A percentile compares a stretch with the other conserved stretches of the same genome.
Evolutionary conservation across 176 grass and related monocot genomes (phyloP).

Genomic region (Aegilops sharonensis): DNA sequence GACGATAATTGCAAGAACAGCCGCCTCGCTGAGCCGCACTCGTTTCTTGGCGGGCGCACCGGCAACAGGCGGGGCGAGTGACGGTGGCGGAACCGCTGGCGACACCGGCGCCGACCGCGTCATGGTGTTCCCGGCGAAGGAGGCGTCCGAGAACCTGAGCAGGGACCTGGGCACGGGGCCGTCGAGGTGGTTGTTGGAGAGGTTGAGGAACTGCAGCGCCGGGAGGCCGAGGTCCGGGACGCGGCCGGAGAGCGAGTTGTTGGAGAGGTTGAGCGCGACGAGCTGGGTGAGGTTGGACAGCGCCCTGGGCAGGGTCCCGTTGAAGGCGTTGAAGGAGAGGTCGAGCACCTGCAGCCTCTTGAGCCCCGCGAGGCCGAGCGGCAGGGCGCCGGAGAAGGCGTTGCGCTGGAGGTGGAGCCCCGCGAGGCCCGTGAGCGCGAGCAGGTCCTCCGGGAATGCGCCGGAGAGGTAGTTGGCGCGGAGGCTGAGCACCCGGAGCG

Average conservation of each 20-base stretch:
- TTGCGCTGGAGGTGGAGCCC: conserved; percentile 91
- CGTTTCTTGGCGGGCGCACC: background rate
- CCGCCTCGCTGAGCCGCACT: conserved; percentile 47
- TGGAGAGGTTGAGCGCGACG: conserved; percentile 74
- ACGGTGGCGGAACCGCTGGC: background rate
- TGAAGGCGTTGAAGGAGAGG: conserved; percentile 84
- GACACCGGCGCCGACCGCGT: background rate
- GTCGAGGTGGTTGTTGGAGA: conserved; percentile 75
- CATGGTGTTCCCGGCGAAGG: conserved; percentile 61
- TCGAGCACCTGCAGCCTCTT: conserved; percentile 54
- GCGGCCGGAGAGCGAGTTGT: conserved; percentile 77
- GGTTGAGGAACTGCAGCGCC: conserved; percentile 58
- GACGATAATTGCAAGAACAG: conserved; percentile 67
- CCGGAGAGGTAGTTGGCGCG: conserved; percentile 70
- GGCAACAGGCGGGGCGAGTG: background rate
- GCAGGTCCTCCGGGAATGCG: conserved; percentile 54
- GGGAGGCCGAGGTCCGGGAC: conserved; percentile 72
- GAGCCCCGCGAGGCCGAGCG: background rate
- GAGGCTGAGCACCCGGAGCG: conserved; percentile 87
- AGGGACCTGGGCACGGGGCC: conserved; percentile 54
- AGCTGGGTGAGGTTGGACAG: conserved; percentile 59
- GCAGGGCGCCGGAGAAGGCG: conserved; percentile 52
- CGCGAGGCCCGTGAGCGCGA: conserved; percentile 44
- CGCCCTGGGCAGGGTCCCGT: conserved; percentile 35
- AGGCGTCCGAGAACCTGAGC: conserved; percentile 37